These are phyloP conservation scores for Nicotiana benthamiana DNA, from an alignment of 257 asterid species.

Conservation along the genomic window DNA sequence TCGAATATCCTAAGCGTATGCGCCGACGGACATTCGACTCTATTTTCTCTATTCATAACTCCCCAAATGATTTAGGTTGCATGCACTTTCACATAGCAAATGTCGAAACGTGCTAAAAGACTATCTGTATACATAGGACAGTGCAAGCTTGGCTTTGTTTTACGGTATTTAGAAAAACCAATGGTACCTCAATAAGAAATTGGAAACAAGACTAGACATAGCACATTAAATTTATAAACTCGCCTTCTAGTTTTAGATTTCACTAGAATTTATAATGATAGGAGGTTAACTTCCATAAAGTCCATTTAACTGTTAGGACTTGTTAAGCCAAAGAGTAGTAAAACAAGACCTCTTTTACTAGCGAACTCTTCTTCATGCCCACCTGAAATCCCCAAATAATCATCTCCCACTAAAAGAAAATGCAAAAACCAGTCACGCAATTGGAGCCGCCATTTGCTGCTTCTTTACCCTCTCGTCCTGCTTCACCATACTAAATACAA, in stretches of 20 bases:
- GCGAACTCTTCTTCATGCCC: not conserved
- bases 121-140: not conserved
- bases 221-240: not conserved
- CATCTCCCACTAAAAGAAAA: not conserved
- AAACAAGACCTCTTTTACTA: not conserved
- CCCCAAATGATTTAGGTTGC: not conserved
- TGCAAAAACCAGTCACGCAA: conserved; percentile 40
- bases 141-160: not conserved
- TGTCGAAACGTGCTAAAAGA: too few relatives aligned
- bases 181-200: not conserved
- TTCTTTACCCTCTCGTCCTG: conserved; percentile 80
- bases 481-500: conserved; percentile 73
- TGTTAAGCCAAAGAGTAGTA: not conserved
- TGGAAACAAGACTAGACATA: not conserved
- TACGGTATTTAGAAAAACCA: not conserved
- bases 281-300: not conserved
- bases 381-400: not conserved
- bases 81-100: not conserved
- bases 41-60: too few relatives aligned
- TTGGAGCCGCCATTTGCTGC: conserved; percentile 98
- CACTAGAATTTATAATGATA: not conserved
- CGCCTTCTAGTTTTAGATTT: not conserved
- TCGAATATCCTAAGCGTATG: too few relatives aligned
- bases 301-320: not conserved
- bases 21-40: too few relatives aligned